Evolutionary conservation across 441 rosid genomes (phyloP).

Genomic region (Arabidopsis hybrid): DNA sequence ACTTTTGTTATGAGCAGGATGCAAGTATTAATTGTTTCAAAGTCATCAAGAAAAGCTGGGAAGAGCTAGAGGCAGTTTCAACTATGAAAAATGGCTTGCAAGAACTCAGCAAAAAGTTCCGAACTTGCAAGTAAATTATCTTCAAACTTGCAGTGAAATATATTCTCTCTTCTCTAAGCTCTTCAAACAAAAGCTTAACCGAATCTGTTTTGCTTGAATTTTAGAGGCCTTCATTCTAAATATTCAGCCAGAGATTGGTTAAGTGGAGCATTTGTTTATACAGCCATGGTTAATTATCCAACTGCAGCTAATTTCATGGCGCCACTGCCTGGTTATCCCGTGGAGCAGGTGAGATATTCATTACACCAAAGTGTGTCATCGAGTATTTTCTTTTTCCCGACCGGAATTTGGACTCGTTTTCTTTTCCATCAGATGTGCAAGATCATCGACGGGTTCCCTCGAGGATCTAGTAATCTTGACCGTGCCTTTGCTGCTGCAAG

Average conservation of each 20-base stretch:
- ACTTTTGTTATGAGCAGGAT: slow-evolving; percentile 49
- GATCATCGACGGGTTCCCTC: slow-evolving; percentile 64
- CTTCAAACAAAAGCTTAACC: neutral
- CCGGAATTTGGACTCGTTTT: neutral
- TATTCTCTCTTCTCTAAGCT: neutral
- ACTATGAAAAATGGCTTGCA: slow-evolving; percentile 55
- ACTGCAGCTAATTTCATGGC: slow-evolving; percentile 75
- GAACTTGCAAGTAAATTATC: slow-evolving; percentile 64
- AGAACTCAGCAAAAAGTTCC: slow-evolving; percentile 66
- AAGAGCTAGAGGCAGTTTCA: slow-evolving; percentile 58
- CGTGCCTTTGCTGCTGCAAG: slow-evolving; percentile 77
- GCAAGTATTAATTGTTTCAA: slow-evolving; percentile 71
- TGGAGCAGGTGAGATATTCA: slow-evolving; percentile 53
- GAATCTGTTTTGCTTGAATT: neutral
- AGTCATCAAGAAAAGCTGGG: slow-evolving; percentile 78
- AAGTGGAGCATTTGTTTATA: slow-evolving; percentile 66
- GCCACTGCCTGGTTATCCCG: slow-evolving; percentile 80
- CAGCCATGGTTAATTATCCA: slow-evolving; percentile 85
- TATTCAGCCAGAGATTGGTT: slow-evolving; percentile 65
- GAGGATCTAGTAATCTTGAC: slow-evolving; percentile 57
- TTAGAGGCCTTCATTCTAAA: slow-evolving; percentile 57
- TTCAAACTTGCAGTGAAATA: neutral
- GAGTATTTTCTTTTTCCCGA: neutral
- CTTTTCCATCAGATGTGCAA: slow-evolving; percentile 68
- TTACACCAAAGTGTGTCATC: slow-evolving; percentile 9